Evolutionary conservation across 73 alveolate species (phyloP).

Genomic region (Paraurostyla sp.): DNA sequence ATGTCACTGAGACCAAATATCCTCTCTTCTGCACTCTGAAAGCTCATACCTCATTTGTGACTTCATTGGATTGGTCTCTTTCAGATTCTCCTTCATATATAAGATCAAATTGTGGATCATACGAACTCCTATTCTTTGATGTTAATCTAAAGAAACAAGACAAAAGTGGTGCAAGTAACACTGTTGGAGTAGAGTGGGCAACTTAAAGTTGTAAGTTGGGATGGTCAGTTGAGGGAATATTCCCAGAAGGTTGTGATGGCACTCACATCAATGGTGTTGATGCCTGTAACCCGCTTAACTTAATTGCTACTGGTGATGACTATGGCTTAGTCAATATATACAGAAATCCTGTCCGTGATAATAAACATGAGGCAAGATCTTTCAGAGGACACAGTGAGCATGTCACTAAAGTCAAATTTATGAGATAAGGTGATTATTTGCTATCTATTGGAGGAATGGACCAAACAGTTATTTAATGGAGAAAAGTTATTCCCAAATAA

Average conservation of each 20-base stretch:
- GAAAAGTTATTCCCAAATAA: constrained; percentile 29
- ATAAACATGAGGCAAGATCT: constrained; percentile 46
- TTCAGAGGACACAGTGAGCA: constrained; percentile 97
- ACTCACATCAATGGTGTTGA: constrained; percentile 94
- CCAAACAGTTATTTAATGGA: constrained; percentile 94
- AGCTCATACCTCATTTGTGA: constrained; percentile 92
- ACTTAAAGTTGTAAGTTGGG: constrained; percentile 94
- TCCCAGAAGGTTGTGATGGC: constrained; percentile 95
- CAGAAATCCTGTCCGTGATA: constrained; percentile 86
- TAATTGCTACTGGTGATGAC: constrained; percentile 96
- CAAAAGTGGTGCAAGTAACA: constrained; percentile 87
- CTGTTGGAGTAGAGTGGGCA: constrained; percentile 90
- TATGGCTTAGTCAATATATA: constrained; percentile 91
- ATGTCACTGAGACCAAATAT: neutral
- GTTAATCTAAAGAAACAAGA: constrained; percentile 76
- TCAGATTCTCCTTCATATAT: constrained; percentile 76
- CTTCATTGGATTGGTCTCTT: constrained; percentile 93
- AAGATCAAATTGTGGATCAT: constrained; percentile 94
- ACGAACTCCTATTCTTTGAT: constrained; percentile 95
- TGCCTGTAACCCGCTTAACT: constrained; percentile 72
- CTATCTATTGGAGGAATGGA: constrained; percentile 95
- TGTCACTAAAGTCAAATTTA: constrained; percentile 93
- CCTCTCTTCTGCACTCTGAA: constrained; percentile 59
- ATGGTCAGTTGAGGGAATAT: constrained; percentile 98
- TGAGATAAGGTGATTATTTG: constrained; percentile 88